Base-by-base conservation (phyloP, 768 basidiomycete species). In the Dioszegia hungarica region DNA sequence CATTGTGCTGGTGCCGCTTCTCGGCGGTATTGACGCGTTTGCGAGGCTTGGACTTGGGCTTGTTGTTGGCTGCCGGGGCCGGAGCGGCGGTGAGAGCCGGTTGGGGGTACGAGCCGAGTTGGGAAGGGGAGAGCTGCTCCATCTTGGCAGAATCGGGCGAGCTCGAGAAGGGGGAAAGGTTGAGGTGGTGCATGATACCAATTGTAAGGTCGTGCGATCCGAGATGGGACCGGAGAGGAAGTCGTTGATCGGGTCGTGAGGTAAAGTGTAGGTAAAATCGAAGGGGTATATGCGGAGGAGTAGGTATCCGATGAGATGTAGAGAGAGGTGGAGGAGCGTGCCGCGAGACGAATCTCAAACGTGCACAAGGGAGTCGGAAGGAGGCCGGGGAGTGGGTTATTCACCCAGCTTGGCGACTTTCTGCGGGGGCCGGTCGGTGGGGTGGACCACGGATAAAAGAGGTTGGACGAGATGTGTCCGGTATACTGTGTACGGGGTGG, bases 21-120 rank as follows among this genome's bases (percentile, higher is more conserved):
- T 97, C 94, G 49, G 92, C 93, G 50, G 93, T 97, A 78, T 97
- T 97, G 50, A 91, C 92, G 29, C 92, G 84, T 61, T 90, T 82
- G 69, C 83, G 84, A 54, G 89, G 84, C 76, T 94, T 94, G 75
- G 68, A 49, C 48, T 70, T 69, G 54, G 54, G 31, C 39, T 34
- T 43, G 28, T 29, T 14, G 29, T 38, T 14, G 5, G 45, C 29
- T 17, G 41, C 33, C 1, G 44, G 20, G 8, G 38, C 10, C 44
- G 54, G 15, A 10, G 38, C 22, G 28, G 41, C 43, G 50, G 47
- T 39, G 19, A 53, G n/a, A 47, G 6, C 34, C 9, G 44, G 20
- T 56, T 41, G 28, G 25, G 28, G 46, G 25, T n/a, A n/a, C n/a
- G n/a, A n/a, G n/a, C n/a, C n/a, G n/a, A n/a, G 25, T 28, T 44